Evolutionary conservation across 805 yeast genomes (phyloP), one percentile per base, ranked within the genome.

Genomic region (Starmerella powellii): DNA sequence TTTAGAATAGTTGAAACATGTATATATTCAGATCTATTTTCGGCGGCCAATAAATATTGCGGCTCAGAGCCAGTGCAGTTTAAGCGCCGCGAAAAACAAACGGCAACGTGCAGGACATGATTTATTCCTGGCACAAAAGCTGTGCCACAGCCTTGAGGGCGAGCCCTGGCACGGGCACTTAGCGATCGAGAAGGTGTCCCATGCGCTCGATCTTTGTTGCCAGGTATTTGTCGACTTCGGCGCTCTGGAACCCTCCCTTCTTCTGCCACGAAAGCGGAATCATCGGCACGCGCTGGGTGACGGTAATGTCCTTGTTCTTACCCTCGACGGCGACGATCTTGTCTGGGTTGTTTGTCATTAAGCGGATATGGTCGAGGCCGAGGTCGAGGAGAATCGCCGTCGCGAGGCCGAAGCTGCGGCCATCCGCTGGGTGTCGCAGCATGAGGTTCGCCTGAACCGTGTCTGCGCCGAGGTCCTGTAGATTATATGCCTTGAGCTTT

Each of bases 381-480:
- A 91, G 67, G 61, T 91, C 99, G 35, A 79, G 57, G 40, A 91
- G 66, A 30, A 91, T 91, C 2, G 97, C 91, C 8, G 96, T 91
- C 6, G 97, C 98, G 46, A 91, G 66, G 1, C 91, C 78, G 59
- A 88, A 91, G 34, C 87, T 80, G 54, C 99, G 76, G n/a, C 83
- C 94, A 62, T 91, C 99, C 0, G 96, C 97, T 5, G 99, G 99
- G 56, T 91, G 99, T 53, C 95, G 74, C 49, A 91, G 70, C 65
- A 91, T 61, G 45, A 91, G 65, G 62, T 91, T 91, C 8, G 98
- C 98, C 61, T 87, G 93, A 3, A 91, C 97, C 0, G 99, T 91
- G 61, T 91, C 99, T 6, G 97, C 97, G 6, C 99, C 99, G 44
- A 91, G 67, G 63, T 91, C 99, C 66, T 91, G 99, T 50, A 91